Percentiles rank a stretch among this genome's conserved stretches.
phyloP scores from a whole-genome alignment of 2,329 filamentous ascomycete genomes.

The Botrytis aclada region DNA sequence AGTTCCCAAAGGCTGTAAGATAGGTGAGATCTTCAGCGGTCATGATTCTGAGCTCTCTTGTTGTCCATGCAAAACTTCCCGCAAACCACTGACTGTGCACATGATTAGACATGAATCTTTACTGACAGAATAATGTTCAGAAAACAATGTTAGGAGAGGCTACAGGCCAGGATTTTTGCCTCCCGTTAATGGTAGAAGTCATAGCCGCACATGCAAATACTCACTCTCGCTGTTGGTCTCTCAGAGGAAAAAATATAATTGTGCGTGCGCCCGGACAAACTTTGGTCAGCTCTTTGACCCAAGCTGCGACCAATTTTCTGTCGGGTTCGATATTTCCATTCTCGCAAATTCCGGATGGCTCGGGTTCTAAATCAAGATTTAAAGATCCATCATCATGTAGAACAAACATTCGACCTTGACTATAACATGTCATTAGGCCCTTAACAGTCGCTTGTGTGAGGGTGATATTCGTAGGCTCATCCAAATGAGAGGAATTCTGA shows the following conservation, averaged over 20 bases:
- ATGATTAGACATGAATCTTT: background rate
- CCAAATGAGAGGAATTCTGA: background rate
- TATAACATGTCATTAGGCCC: slow-evolving; percentile 25
- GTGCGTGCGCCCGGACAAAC: slow-evolving; percentile 44
- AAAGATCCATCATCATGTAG: slow-evolving; percentile 24
- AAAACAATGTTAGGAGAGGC: background rate
- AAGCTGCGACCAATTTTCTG: slow-evolving; percentile 15
- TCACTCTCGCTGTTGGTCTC: slow-evolving; percentile 43
- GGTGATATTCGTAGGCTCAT: background rate
- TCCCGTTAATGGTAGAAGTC: background rate
- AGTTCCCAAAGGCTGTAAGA: slow-evolving; percentile 49
- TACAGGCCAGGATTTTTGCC: background rate
- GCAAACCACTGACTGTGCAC: slow-evolving; percentile 43
- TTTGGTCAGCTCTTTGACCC: slow-evolving; percentile 23
- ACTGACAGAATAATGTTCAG: background rate
- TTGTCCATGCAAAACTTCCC: slow-evolving; percentile 49
- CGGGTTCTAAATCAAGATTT: background rate
- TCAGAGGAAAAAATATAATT: slow-evolving; percentile 47
- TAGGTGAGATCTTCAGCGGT: slow-evolving; percentile 47
- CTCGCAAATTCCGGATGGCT: slow-evolving; percentile 1
- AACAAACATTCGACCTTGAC: slow-evolving; percentile 29
- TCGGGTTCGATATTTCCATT: slow-evolving; percentile 14
- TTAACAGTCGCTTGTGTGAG: slow-evolving; percentile 23
- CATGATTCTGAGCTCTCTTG: slow-evolving; percentile 43
- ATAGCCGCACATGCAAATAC: background rate